phyloP scores from a whole-genome alignment of 2,329 filamentous ascomycete genomes.

The Paraconiothyrium brasiliense region DNA sequence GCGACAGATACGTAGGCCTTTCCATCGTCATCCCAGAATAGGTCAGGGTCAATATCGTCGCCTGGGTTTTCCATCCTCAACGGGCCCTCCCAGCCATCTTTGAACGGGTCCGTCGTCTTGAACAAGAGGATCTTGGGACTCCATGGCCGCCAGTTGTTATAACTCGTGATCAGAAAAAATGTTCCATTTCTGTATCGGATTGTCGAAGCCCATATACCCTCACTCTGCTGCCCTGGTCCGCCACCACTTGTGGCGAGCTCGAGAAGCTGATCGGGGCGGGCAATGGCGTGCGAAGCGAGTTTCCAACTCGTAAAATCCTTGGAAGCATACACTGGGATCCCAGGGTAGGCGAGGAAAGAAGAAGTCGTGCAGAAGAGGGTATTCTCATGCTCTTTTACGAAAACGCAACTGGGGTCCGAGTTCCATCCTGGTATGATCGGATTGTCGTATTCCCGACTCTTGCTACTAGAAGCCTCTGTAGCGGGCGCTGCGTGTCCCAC shows the following conservation, averaged over 20 bases:
- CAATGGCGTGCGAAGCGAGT: constrained; percentile 42
- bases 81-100: constrained; percentile 57
- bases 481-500: neutral
- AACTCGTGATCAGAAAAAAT: constrained; percentile 51
- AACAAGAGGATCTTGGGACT: constrained; percentile 49
- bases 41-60: constrained; percentile 60
- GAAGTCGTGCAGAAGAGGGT: constrained; percentile 58
- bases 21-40: constrained; percentile 64
- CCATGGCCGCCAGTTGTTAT: constrained; percentile 8
- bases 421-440: constrained; percentile 59
- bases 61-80: constrained; percentile 58
- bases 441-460: constrained; percentile 38
- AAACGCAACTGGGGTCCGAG: constrained; percentile 57
- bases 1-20: constrained; percentile 44
- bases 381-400: constrained; percentile 43
- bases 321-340: constrained; percentile 56
- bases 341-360: constrained; percentile 58
- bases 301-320: constrained; percentile 57
- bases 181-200: constrained; percentile 49
- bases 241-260: constrained; percentile 11
- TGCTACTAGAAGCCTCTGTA: neutral
- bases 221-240: neutral
- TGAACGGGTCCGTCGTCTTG: constrained; percentile 54
- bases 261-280: constrained; percentile 46
- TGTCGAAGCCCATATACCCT: constrained; percentile 51